Evolutionary conservation across 139 green algal genomes (phyloP), one percentile per base, ranked within the genome.

Genomic region (Limnomonas spitsbergensis): DNA sequence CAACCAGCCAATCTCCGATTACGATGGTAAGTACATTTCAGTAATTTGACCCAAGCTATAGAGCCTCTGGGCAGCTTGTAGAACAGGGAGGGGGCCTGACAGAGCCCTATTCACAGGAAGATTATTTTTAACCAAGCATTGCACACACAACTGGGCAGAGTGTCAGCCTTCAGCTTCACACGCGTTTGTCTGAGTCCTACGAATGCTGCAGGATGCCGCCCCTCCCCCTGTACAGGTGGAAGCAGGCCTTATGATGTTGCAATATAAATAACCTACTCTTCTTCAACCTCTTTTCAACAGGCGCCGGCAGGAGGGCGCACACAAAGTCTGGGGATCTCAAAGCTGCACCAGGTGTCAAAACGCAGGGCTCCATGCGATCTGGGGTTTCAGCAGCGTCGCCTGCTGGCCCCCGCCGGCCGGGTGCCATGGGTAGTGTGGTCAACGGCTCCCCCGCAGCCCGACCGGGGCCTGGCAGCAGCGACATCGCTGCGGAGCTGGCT

Each of bases 321-420:
- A 36, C 37, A 53, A 83, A 83, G 78, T 79, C 54, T 14, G 78
- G 78, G 1, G 78, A 82, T 40, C 36, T 81, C 14, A 81, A 81
- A n/a, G 42, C 47, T 61, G 47, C 47, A 20, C 14, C 14, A 61
- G 47, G 47, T 61, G 47, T 14, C 47, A 61, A 61, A 61, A 14
- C 47, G n/a, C n/a, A n/a, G n/a, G n/a, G n/a, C n/a, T n/a, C n/a
- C n/a, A n/a, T n/a, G n/a, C n/a, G n/a, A n/a, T n/a, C n/a, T n/a
- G n/a, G n/a, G n/a, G n/a, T n/a, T n/a, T n/a, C n/a, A n/a, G n/a
- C n/a, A n/a, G n/a, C n/a, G n/a, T n/a, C n/a, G n/a, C 47, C 47
- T 29, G 47, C 47, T 29, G 47, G 47, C 14, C 47, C 47, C 14
- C 14, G 47, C 14, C 14, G 47, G 20, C 47, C 47, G 20, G 47